Evolutionary conservation across 176 grass and related monocot genomes (phyloP).

Genomic region (Musa troglodytarum): DNA sequence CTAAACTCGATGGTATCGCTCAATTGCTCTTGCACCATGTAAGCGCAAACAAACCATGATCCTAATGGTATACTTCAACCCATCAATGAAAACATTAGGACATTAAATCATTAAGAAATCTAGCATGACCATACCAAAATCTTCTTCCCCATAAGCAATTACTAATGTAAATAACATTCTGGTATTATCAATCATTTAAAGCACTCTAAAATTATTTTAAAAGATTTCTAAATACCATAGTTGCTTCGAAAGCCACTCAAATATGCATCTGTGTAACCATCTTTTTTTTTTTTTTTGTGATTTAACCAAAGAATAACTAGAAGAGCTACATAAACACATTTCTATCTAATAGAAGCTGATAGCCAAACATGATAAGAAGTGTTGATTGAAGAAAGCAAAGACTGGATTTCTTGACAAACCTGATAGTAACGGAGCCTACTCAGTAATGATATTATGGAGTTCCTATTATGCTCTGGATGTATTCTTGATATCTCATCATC

Average conservation of each 20-base stretch:
- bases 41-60: neutral
- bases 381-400: slow-evolving; percentile 18
- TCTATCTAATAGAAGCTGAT: too few relatives aligned
- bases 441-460: slow-evolving; percentile 60
- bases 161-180: neutral
- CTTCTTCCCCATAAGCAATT: neutral
- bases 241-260: neutral
- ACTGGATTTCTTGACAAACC: slow-evolving; percentile 32
- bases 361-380: neutral
- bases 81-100: too few relatives aligned
- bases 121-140: neutral
- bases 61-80: too few relatives aligned
- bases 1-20: neutral
- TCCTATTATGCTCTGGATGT: slow-evolving; percentile 65
- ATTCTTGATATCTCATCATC: slow-evolving; percentile 89
- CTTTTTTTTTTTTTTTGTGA: neutral
- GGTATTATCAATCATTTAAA: neutral
- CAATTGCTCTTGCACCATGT: neutral
- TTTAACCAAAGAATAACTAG: neutral
- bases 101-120: neutral
- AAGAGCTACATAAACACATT: neutral
- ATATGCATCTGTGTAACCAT: neutral
- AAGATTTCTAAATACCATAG: neutral
- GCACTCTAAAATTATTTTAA: neutral
- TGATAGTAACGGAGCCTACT: slow-evolving; percentile 67